Conservation (phyloP, 164 flowering plant species). For the Magnolia sinica region DNA sequence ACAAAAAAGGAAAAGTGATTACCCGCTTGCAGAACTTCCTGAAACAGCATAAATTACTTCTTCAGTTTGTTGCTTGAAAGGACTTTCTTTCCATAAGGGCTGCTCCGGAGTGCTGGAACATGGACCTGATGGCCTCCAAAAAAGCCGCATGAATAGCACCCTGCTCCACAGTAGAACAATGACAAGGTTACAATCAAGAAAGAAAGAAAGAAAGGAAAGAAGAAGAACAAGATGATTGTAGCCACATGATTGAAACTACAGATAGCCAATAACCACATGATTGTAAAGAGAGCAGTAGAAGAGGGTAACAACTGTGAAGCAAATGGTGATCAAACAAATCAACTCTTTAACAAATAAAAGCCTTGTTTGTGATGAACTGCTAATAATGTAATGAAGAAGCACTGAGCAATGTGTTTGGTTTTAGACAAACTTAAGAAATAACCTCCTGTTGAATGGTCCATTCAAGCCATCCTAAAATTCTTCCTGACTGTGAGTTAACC, state of each 20-base stretch:
- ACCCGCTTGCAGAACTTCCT: neutral
- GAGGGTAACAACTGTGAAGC: neutral
- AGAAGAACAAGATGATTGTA: neutral
- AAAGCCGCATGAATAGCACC: constrained; percentile 41
- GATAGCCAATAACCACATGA: neutral
- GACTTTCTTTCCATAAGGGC: constrained; percentile 40
- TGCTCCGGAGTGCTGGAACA: constrained; percentile 46
- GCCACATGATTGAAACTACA: neutral
- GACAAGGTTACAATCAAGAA: too few species aligned
- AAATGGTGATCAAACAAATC: neutral
- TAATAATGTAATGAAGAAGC: neutral
- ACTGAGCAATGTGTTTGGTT: neutral
- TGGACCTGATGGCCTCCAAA: constrained; percentile 52
- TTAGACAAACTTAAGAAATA: constrained; percentile 3
- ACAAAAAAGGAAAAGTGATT: neutral
- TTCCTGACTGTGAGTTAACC: constrained; percentile 90
- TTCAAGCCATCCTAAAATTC: constrained; percentile 83
- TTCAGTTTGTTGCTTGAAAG: too few species aligned
- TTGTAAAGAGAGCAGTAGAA: neutral
- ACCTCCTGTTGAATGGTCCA: constrained; percentile 94
- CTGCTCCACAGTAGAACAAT: constrained; percentile 23
- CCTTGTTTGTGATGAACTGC: neutral
- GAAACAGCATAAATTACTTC: too few species aligned
- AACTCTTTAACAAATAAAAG: neutral
- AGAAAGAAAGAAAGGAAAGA: neutral